A percentile compares a stretch with the other conserved stretches of the same genome.
Conservation (phyloP, 1,139 yeast species). For the Suhomyces wounanorum region DNA sequence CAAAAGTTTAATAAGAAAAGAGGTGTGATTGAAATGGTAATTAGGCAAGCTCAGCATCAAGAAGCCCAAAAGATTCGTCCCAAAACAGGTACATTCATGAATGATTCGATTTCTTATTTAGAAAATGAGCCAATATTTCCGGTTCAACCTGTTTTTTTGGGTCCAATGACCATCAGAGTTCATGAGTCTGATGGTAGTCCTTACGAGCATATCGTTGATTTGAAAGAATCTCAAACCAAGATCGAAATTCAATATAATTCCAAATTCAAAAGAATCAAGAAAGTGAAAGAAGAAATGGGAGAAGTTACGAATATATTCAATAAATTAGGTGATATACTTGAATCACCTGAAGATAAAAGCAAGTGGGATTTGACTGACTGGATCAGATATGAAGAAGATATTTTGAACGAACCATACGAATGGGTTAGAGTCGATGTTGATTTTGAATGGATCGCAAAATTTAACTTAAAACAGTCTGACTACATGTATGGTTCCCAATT, state of each 20-base stretch:
- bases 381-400: slow-evolving; percentile 69
- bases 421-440: slow-evolving; percentile 98
- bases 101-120: slow-evolving; percentile 45
- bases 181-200: slow-evolving; percentile 99
- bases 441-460: slow-evolving; percentile 91
- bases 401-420: slow-evolving; percentile 85
- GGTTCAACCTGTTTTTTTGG: slow-evolving; percentile 63
- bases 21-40: slow-evolving; percentile 92
- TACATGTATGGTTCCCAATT: slow-evolving; percentile 94
- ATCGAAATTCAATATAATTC: slow-evolving; percentile 94
- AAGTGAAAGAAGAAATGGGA: slow-evolving; percentile 41
- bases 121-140: slow-evolving; percentile 42
- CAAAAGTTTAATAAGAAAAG: slow-evolving; percentile 93
- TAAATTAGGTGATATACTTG: slow-evolving; percentile 79
- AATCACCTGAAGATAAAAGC: slow-evolving; percentile 56
- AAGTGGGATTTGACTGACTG: slow-evolving; percentile 80
- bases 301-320: slow-evolving; percentile 49
- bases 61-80: slow-evolving; percentile 48
- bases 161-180: slow-evolving; percentile 95
- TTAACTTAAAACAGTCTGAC: slow-evolving; percentile 85
- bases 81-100: slow-evolving; percentile 40
- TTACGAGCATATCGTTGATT: slow-evolving; percentile 92
- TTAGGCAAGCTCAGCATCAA: slow-evolving; percentile 81
- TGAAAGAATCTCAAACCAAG: slow-evolving; percentile 82
- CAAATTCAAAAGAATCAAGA: slow-evolving; percentile 75